Percentiles rank a stretch among this genome's conserved stretches.
Conservation (phyloP, 257 asterid species). For the Solanum appendiculatum region DNA sequence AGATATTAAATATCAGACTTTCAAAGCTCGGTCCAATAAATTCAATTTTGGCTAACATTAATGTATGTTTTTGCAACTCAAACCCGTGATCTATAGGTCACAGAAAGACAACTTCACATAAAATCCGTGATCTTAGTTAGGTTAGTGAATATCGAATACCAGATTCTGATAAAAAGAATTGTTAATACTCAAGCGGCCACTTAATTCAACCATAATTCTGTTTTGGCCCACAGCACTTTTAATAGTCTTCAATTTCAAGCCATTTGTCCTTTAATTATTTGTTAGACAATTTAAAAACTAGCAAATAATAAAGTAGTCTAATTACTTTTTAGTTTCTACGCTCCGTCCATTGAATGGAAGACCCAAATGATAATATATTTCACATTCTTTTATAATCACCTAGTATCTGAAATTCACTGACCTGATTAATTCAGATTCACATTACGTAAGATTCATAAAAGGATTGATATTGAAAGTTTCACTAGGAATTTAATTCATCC, state of each 20-base stretch:
- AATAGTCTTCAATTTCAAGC: background rate
- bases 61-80: fast-evolving
- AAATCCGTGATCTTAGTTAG: too few relatives aligned
- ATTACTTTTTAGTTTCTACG: background rate
- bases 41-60: background rate
- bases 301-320: background rate
- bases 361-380: background rate
- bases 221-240: background rate
- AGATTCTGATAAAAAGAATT: background rate
- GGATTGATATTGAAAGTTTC: background rate
- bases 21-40: background rate
- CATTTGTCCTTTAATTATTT: background rate
- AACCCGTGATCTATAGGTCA: too few relatives aligned
- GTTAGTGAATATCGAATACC: too few relatives aligned
- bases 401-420: background rate
- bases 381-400: background rate
- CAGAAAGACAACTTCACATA: background rate
- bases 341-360: background rate
- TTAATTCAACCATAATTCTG: background rate
- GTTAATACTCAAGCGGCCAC: background rate
- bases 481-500: background rate
- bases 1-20: too few relatives aligned
- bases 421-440: background rate
- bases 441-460: background rate
- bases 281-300: background rate